Evolutionary conservation across 2,329 filamentous ascomycete genomes (phyloP).

Genomic region (Chaetomiaceae sp.): DNA sequence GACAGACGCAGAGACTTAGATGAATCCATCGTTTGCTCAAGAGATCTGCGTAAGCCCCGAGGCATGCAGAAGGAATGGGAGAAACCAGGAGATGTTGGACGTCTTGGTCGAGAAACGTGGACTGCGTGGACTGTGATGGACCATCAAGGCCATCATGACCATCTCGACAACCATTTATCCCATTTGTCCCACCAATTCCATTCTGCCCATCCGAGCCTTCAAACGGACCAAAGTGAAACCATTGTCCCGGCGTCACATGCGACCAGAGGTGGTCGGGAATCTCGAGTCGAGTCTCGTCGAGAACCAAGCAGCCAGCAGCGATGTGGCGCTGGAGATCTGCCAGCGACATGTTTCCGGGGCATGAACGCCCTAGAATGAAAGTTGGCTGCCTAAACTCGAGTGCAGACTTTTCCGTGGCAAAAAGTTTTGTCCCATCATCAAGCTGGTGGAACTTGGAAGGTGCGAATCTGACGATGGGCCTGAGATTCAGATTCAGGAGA

Average conservation of each 20-base stretch:
- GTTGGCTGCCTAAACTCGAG: no score
- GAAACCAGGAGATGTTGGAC: constrained; percentile 18
- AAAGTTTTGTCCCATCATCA: background rate
- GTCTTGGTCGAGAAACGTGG: constrained; percentile 2
- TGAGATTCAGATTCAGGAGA: no score
- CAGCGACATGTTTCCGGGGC: background rate
- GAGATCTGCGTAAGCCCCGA: constrained; percentile 26
- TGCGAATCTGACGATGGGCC: background rate
- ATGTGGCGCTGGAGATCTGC: constrained; percentile 8
- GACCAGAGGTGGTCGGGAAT: constrained; percentile 5
- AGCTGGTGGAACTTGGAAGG: background rate
- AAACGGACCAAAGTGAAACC: background rate
- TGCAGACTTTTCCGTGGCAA: no score
- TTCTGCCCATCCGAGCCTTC: background rate
- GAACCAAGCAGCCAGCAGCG: constrained; percentile 19
- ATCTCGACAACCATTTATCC: no score
- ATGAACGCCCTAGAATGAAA: background rate
- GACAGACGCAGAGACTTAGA: constrained; percentile 35
- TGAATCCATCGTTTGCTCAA: constrained; percentile 40
- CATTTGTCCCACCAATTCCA: background rate
- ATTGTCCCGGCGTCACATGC: background rate
- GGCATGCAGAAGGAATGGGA: background rate
- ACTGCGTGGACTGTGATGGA: no score
- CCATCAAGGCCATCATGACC: no score
- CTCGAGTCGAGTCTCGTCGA: constrained; percentile 9